These are phyloP conservation scores for Aspergillus pseudoviridinutans DNA, from an alignment of 2,329 filamentous ascomycete genomes.

Conservation along the genomic window DNA sequence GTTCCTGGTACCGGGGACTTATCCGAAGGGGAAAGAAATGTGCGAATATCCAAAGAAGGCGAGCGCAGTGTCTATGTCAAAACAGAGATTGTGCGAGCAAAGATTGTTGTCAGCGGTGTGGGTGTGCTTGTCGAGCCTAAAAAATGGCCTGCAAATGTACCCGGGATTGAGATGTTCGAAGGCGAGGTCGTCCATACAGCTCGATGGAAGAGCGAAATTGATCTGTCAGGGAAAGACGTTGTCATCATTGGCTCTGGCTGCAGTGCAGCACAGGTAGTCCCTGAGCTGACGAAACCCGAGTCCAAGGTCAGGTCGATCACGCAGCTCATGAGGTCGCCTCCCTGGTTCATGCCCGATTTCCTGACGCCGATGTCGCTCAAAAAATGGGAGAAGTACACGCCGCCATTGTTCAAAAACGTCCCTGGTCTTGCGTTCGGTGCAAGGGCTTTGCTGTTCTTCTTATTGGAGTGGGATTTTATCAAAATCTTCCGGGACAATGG, in stretches of 20 bases:
- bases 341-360: neutral
- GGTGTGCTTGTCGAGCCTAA: conserved; percentile 56
- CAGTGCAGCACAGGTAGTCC: conserved; percentile 28
- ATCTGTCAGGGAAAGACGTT: conserved; percentile 23
- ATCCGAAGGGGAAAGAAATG: conserved; percentile 44
- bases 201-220: conserved; percentile 22
- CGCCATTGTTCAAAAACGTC: neutral
- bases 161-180: conserved; percentile 24
- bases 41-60: conserved; percentile 44
- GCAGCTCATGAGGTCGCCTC: conserved; percentile 17
- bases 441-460: neutral
- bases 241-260: conserved; percentile 33
- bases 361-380: neutral
- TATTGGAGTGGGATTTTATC: neutral
- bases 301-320: conserved; percentile 24
- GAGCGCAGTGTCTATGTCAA: conserved; percentile 46
- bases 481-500: conserved; percentile 20
- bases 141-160: conserved; percentile 46
- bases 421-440: neutral
- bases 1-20: conserved; percentile 53
- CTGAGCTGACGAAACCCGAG: conserved; percentile 17
- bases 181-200: conserved; percentile 28
- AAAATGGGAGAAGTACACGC: neutral
- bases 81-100: conserved; percentile 51
- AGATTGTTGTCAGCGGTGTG: conserved; percentile 53